phyloP scores from a whole-genome alignment of 73 alveolate species.

The Stentor roeselii region DNA sequence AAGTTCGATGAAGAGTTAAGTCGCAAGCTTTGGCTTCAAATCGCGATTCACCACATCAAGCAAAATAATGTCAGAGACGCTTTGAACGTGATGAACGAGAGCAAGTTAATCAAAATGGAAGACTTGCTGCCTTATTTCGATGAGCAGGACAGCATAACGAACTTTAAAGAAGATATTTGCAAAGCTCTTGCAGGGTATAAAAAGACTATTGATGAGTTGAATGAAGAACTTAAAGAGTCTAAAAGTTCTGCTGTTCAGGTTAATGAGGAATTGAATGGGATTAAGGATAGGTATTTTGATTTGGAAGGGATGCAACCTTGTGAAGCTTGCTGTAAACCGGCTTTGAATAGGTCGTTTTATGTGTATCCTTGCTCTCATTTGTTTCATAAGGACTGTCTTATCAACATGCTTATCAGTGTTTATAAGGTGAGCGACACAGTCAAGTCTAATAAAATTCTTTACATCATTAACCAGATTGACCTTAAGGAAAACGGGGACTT shows the following conservation, averaged over 20 bases:
- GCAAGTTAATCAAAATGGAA: conserved; percentile 86
- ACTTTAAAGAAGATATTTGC: conserved; percentile 91
- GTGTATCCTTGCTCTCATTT: conserved; percentile 90
- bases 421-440: background rate
- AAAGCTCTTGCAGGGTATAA: conserved; percentile 89
- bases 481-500: background rate
- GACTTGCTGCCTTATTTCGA: conserved; percentile 93
- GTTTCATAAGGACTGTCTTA: conserved; percentile 69
- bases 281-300: conserved; percentile 81
- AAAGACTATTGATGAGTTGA: conserved; percentile 80
- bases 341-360: conserved; percentile 68
- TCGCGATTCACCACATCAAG: conserved; percentile 74
- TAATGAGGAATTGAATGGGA: conserved; percentile 83
- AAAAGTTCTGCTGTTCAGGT: conserved; percentile 85
- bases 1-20: conserved; percentile 71
- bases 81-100: conserved; percentile 75
- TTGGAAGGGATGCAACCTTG: conserved; percentile 74
- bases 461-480: background rate
- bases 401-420: conserved; percentile 1
- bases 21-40: conserved; percentile 93
- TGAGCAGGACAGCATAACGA: conserved; percentile 88
- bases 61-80: conserved; percentile 80
- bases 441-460: background rate
- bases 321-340: conserved; percentile 62
- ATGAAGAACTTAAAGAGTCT: conserved; percentile 80